Evolutionary conservation across 1,284 basidiomycete genomes (phyloP), one percentile per base, ranked within the genome.

Genomic region (Ceratobasidium sp.): DNA sequence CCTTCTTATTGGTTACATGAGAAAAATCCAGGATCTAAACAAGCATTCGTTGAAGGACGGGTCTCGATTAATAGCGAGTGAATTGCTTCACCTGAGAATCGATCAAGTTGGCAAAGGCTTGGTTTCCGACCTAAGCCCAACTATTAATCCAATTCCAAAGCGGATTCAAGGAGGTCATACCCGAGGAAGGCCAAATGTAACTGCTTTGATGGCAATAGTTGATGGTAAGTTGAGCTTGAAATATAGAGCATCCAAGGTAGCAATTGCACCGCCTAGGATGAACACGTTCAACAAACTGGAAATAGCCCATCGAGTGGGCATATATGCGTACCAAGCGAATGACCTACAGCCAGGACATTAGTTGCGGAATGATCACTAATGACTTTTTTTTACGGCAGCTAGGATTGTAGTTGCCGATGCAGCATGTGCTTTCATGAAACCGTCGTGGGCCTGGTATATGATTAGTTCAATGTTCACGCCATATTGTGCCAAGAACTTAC

Each of bases 1-100:
- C 81, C 35, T 73, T 72, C 78, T 80, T 75, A 74, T 87, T 85
- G 71, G 82, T 86, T 49, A 87, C 78, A 55, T 81, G 85, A 12
- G 81, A 81, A 42, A 85, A 64, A 10, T 75, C 73, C 4, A 73
- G 70, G 22, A 75, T 70, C 43, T 72, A 58, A 25, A n/a, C 40
- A 58, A 58, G 29, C n/a, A 20, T 10, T 79, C 56, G 42, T 52
- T 17, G 27, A 43, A 20, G 17, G 5, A 43, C 52, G n/a, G 13
- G 5, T 2, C 4, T 32, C 0, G 34, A 5, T n/a, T 45, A 22
- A 2, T 15, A 4, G 25, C 15, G 40, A 35, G n/a, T 17, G 34
- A 1, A 25, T 8, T 13, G 52, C 31, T 20, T 52, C n/a, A 62
- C 70, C 40, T 67, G 32, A 20, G 71, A 42, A 31, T 56, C 54